Conservation (phyloP, 257 asterid genomes). For the Gardenia jasminoides region DNA sequence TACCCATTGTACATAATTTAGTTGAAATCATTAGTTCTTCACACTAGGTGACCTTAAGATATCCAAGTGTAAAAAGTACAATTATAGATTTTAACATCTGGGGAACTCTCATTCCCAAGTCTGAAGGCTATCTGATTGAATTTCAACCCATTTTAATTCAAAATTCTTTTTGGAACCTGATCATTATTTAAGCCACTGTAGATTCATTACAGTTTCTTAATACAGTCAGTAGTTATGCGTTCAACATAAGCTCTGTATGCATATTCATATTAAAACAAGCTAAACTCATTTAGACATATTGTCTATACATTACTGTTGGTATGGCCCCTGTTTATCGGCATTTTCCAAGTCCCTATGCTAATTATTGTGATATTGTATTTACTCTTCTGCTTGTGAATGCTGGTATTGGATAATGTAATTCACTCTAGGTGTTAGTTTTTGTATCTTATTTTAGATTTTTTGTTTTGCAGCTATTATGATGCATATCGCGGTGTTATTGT, state of each 20-base stretch:
- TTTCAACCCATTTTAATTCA: background rate
- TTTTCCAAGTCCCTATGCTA: background rate
- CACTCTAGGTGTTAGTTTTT: background rate
- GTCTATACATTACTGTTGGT: too few species aligned
- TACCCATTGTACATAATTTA: background rate
- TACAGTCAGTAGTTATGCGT: background rate
- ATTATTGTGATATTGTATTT: background rate
- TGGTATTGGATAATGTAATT: too few species aligned
- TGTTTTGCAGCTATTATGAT: slow-evolving; percentile 79
- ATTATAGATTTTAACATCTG: background rate
- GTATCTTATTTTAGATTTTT: slow-evolving; percentile 17
- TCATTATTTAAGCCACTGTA: background rate
- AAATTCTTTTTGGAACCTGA: background rate
- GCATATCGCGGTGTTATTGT: slow-evolving; percentile 95
- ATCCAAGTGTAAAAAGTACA: background rate
- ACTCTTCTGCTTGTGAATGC: background rate
- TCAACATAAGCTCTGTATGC: background rate
- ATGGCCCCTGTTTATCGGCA: too few species aligned
- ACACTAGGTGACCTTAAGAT: background rate
- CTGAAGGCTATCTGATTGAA: background rate
- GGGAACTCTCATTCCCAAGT: background rate
- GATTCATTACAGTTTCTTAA: background rate
- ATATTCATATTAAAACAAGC: background rate
- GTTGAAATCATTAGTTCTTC: background rate
- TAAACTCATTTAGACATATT: too few species aligned